Base-by-base conservation (phyloP, 2,329 filamentous ascomycete species). In the Corinectria fuckeliana region DNA sequence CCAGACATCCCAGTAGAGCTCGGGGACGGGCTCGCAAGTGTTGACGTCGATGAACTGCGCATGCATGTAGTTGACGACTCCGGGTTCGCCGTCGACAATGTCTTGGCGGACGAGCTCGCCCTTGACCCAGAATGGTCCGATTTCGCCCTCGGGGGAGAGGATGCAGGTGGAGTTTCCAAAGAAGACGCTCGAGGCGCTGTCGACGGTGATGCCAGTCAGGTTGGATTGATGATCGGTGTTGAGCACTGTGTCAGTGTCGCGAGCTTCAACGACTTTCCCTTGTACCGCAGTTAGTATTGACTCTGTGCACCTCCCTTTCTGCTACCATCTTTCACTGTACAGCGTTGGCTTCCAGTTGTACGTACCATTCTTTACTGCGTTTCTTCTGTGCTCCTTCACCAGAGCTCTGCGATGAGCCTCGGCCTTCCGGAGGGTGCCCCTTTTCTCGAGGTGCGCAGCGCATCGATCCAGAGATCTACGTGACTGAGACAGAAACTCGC, bases 1-100 rank as follows among this genome's bases (percentile, higher is more conserved):
- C 80, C 80, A 81, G 30, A 78, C 70, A 58, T 82, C 79, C 13
- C 81, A 59, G 62, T 75, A 75, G 20, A 78, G 70, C 23, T 73
- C 64, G 4, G 74, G 71, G 2, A 81, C 69, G 3, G 77, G 73
- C 57, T 76, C 66, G 69, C 79, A 81, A 38, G 76, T 80, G 18
- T 75, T 70, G 21, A 77, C 74, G 59, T 81, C 74, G 41, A 81
- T 73, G 60, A 80, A 71, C 60, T 81, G 78, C 3, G 26, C 26
- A 8, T 28, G 26, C 26, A 28, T 28, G 51, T 78, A 70, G 56
- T 82, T 79, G 13, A 81, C 64, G 44, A 74, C 11, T 3, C 64
- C 60, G 80, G 70, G 13, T 67, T 71, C 32, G 26, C 6, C 11
- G 8, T 82, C 79, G 9, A 68, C 72, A 47, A 81, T 71, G 51